Evolutionary conservation across 805 yeast genomes (phyloP), one percentile per base, ranked within the genome.

Genomic region (Suhomyces prunicola): DNA sequence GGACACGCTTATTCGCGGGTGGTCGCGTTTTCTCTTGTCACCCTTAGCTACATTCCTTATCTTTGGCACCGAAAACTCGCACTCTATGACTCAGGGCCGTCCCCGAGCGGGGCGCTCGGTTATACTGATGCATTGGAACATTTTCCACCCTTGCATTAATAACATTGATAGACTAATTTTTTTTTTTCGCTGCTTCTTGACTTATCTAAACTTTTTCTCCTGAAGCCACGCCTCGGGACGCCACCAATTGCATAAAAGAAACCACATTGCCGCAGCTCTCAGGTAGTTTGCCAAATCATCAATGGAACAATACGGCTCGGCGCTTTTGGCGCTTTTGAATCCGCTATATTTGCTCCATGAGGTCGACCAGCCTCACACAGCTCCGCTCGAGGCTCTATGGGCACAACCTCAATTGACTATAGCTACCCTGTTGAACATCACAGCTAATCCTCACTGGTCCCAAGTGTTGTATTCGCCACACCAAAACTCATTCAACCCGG

Each of bases 401-500:
- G 24, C 19, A 9, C 23, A 17, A 5, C 42, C 42, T 4, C 19
- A 7, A 17, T 39, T 15, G 12, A 15, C 23, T 8, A 5, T 10
- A n/a, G 40, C 40, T 31, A 31, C 15, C 1, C n/a, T 31, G 36
- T 2, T 31, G 6, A 39, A 39, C 7, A 15, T 31, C 5, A 7
- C 45, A 1, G n/a, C 2, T 19, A 23, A 42, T 24, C 46, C 46
- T 7, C 46, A 19, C 4, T 42, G 46, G 46, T 8, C 29, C 17
- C 27, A 24, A 2, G 69, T 69, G 7, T 58, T 67, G 39, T 63
- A 52, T 51, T 47, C 61, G 27, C 63, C 64, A 6, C 39, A 48
- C 19, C 54, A 52, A 8, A 67, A 67, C 52, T 51, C 63, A 41
- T 45, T 67, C 31, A 64, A 67, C 40, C 70, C 69, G 1, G 57